Evolutionary conservation across 2,329 filamentous ascomycete species (phyloP).

Genomic region (Paraphaeosphaeria minitans): DNA sequence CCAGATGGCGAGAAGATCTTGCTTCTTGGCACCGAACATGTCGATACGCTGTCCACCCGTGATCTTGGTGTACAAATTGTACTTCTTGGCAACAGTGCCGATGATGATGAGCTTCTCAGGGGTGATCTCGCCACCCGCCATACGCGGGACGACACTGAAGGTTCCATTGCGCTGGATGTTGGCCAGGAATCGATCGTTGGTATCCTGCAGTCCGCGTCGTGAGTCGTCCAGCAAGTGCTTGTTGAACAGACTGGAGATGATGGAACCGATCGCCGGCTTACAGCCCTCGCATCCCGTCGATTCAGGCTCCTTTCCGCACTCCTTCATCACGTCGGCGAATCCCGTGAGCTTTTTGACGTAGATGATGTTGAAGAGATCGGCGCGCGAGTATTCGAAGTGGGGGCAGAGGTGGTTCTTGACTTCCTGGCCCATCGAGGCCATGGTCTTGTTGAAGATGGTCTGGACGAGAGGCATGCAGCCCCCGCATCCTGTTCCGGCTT

Average conservation of each 20-base stretch:
- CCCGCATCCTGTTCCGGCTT: conserved; percentile 88
- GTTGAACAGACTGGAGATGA: conserved; percentile 83
- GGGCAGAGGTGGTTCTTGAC: conserved; percentile 85
- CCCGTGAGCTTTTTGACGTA: conserved; percentile 78
- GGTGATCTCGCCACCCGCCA: conserved; percentile 85
- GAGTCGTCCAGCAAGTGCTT: conserved; percentile 76
- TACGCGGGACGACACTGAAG: conserved; percentile 83
- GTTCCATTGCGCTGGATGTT: conserved; percentile 94
- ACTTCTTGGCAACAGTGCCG: conserved; percentile 82
- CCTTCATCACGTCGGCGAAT: conserved; percentile 77
- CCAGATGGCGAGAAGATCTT: conserved; percentile 85
- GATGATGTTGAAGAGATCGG: conserved; percentile 88
- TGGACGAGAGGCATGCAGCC: conserved; percentile 89
- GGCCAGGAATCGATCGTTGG: conserved; percentile 84
- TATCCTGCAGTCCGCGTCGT: conserved; percentile 80
- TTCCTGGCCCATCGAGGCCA: conserved; percentile 83
- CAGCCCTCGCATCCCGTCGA: conserved; percentile 86
- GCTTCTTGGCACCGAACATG: conserved; percentile 88
- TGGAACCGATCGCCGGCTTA: conserved; percentile 81
- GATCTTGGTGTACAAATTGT: conserved; percentile 86
- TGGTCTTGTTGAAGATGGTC: conserved; percentile 87
- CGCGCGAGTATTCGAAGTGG: conserved; percentile 82
- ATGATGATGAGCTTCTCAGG: conserved; percentile 84
- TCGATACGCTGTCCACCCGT: conserved; percentile 91
- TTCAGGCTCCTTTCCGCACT: conserved; percentile 71